Conservation (phyloP, 306 rosid genomes). For the Dryas alaskensis region DNA sequence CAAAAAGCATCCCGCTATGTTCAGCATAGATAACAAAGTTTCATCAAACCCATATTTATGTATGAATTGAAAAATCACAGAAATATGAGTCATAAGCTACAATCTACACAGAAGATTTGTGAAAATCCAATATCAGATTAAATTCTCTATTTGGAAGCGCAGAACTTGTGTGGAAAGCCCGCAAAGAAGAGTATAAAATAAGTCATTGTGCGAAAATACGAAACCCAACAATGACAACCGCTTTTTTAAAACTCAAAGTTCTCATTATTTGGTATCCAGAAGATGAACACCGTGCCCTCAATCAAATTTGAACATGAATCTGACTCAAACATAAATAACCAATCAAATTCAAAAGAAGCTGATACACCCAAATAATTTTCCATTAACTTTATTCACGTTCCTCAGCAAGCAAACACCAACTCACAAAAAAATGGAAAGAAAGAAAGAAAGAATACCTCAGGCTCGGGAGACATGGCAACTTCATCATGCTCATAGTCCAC, state of each 20-base stretch:
- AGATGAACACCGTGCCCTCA: background rate
- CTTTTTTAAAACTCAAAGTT: background rate
- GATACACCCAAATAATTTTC: background rate
- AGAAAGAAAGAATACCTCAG: constrained; percentile 57
- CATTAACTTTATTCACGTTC: background rate
- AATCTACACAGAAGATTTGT: background rate
- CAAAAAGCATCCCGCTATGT: background rate
- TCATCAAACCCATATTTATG: background rate
- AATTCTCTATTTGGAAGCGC: background rate
- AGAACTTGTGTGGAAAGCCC: background rate
- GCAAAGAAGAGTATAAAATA: no score
- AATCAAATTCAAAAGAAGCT: background rate
- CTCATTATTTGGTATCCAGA: background rate
- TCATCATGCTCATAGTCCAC: constrained; percentile 95
- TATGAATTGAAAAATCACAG: background rate
- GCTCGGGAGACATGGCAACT: constrained; percentile 91
- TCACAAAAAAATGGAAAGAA: background rate
- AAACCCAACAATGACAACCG: background rate
- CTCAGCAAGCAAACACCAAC: background rate
- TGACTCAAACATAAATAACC: background rate
- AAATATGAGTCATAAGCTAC: background rate
- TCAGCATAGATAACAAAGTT: background rate
- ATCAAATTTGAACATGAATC: background rate
- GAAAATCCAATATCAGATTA: background rate
- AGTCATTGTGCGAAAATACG: no score